Percentiles rank a stretch among this genome's conserved stretches.
Evolutionary conservation across 257 asterid genomes (phyloP).

Genomic region (Forsythia viridissima): DNA sequence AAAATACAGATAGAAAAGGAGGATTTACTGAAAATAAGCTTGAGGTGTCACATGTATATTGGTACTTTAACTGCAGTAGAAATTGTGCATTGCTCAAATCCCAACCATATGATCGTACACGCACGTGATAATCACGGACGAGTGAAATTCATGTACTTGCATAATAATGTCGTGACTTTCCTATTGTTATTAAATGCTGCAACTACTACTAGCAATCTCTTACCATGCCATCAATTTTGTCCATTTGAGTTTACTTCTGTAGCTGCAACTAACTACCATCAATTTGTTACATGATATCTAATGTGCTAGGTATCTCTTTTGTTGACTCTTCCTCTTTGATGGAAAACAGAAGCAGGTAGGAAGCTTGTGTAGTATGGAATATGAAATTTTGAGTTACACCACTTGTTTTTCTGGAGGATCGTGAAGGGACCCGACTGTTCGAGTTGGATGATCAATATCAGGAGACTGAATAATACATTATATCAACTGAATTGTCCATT

Average conservation of each 20-base stretch:
- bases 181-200: neutral
- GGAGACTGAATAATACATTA: no score
- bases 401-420: neutral
- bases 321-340: neutral
- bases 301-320: neutral
- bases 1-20: no score
- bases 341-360: neutral
- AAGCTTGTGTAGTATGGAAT: neutral
- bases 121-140: neutral
- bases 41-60: neutral
- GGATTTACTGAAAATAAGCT: neutral
- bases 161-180: neutral
- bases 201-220: neutral
- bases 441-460: neutral
- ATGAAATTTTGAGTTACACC: neutral
- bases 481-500: neutral
- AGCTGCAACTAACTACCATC: neutral
- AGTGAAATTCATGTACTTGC: neutral
- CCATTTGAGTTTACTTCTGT: neutral
- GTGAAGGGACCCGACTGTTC: neutral
- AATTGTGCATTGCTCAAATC: neutral
- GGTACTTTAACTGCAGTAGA: neutral
- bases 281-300: neutral
- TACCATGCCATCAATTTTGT: neutral
- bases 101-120: neutral